Evolutionary conservation across 345 rosid genomes (phyloP).

Genomic region (Citrus cavaleriei): DNA sequence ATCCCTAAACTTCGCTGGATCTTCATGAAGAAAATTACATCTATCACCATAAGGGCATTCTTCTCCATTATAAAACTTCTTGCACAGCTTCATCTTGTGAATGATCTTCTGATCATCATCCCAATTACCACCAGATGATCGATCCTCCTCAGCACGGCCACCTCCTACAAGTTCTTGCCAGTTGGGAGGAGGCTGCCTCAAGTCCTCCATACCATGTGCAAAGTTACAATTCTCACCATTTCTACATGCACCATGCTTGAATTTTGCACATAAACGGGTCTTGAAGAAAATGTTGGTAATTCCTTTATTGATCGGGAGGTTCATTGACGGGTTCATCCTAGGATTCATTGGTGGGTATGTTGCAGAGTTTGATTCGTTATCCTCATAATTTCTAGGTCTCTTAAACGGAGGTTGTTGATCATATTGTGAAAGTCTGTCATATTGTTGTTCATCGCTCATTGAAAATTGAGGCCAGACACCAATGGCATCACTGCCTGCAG

Average conservation of each 20-base stretch:
- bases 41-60: slow-evolving; percentile 95
- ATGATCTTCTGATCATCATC: slow-evolving; percentile 93
- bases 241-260: slow-evolving; percentile 59
- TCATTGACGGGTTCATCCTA: slow-evolving; percentile 23
- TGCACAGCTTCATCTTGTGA: slow-evolving; percentile 91
- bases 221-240: slow-evolving; percentile 95
- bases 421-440: slow-evolving; percentile 38
- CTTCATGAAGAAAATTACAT: slow-evolving; percentile 94
- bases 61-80: slow-evolving; percentile 87
- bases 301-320: slow-evolving; percentile 60
- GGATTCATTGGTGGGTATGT: slow-evolving; percentile 19
- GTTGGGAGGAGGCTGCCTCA: slow-evolving; percentile 89
- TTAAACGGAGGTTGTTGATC: slow-evolving; percentile 56
- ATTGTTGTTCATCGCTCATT: slow-evolving; percentile 40
- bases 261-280: slow-evolving; percentile 82
- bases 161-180: slow-evolving; percentile 93
- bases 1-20: slow-evolving; percentile 75
- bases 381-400: slow-evolving; percentile 64
- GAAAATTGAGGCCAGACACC: slow-evolving; percentile 62
- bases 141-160: slow-evolving; percentile 52
- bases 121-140: slow-evolving; percentile 49
- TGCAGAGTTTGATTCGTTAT: slow-evolving; percentile 26
- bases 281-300: slow-evolving; percentile 77
- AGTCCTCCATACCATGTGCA: slow-evolving; percentile 86
- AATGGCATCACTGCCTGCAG: slow-evolving; percentile 40